Evolutionary conservation across 2,329 filamentous ascomycete genomes (phyloP).

Genomic region (Botrytis byssoidea): DNA sequence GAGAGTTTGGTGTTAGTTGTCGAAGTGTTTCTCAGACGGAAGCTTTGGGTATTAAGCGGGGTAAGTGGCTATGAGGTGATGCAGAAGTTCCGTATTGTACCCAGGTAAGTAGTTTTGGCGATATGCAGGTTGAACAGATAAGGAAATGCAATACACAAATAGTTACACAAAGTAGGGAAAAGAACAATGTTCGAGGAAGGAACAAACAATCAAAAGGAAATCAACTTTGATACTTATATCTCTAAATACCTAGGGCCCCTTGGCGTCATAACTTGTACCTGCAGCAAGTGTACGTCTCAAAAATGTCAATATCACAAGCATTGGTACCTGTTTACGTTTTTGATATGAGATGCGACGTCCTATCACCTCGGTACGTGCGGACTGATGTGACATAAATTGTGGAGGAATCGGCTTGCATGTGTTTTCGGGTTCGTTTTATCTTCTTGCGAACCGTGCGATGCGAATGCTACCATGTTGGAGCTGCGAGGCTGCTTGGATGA

Average conservation of each 20-base stretch:
- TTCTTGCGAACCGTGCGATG: neutral
- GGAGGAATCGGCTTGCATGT: conserved; percentile 9
- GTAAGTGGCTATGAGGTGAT: neutral
- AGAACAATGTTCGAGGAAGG: neutral
- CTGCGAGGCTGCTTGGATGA: neutral
- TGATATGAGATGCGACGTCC: neutral
- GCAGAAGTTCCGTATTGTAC: neutral
- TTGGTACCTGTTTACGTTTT: neutral
- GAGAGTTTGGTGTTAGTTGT: neutral
- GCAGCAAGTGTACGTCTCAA: neutral
- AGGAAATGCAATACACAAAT: neutral
- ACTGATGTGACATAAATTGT: neutral
- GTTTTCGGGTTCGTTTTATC: conserved; percentile 4
- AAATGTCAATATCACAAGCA: neutral
- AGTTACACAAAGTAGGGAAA: too few species aligned
- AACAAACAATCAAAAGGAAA: neutral
- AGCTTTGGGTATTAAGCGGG: neutral
- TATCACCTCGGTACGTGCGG: conserved; percentile 10
- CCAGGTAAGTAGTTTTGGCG: neutral
- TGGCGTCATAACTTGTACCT: neutral
- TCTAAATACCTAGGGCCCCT: neutral
- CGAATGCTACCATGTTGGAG: neutral
- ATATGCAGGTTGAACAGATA: neutral
- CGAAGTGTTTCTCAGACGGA: neutral
- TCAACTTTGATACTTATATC: conserved; percentile 13